Conservation (phyloP, 163 green algal species). For the Volvox carteri region DNA sequence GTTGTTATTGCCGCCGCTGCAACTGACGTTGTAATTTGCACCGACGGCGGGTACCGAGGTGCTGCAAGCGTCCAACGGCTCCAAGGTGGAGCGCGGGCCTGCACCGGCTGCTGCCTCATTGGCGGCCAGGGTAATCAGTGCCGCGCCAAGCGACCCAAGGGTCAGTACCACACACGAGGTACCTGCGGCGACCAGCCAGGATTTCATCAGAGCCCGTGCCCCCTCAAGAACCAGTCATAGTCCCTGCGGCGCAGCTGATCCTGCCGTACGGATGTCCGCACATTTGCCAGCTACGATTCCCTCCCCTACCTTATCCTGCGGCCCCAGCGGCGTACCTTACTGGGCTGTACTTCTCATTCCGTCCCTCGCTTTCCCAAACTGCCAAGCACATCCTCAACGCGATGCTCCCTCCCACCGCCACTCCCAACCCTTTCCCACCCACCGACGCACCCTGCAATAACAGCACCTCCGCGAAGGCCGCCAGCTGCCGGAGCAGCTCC, state of each 20-base stretch:
- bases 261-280: no score
- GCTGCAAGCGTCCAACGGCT: slow-evolving; percentile 24
- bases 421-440: not conserved
- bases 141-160: slow-evolving; percentile 40
- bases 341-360: no score
- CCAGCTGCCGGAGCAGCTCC: slow-evolving; percentile 54
- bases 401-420: no score
- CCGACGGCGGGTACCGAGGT: not conserved
- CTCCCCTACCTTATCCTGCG: no score
- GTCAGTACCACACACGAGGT: slow-evolving; percentile 48
- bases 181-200: no score
- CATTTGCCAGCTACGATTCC: no score
- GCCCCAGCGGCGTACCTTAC: no score
- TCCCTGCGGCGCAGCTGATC: no score
- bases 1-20: not conserved
- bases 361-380: no score
- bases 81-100: not conserved
- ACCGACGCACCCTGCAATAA: slow-evolving; percentile 21
- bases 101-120: not conserved
- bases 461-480: slow-evolving; percentile 45
- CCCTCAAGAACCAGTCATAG: no score
- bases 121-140: slow-evolving; percentile 15
- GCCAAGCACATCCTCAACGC: no score
- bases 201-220: no score
- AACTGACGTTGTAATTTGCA: not conserved